Evolutionary conservation across 371 early-diverging fungal genomes (phyloP), one percentile per base, ranked within the genome.

Genomic region (Actinomortierella ambigua): DNA sequence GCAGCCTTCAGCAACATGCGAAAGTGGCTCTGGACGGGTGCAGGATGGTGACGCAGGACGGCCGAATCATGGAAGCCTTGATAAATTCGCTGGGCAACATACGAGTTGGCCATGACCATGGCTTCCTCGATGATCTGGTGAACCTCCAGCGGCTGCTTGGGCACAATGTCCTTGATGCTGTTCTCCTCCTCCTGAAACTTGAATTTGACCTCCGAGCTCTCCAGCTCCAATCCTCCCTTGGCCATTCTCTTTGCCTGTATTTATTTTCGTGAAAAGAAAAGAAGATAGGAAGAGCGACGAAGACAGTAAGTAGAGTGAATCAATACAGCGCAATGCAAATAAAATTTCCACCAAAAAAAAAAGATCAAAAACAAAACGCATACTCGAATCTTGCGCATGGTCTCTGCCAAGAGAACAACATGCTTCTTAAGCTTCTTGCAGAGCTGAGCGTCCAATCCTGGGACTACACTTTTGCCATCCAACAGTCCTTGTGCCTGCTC

Each of bases 111-210:
- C 59, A 99, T 83, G 63, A 99, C 87, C 99, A 99, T 99, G 58
- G 98, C 96, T 79, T 99, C 99, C 65, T 99, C 99, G 24, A 99
- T 95, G 11, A 99, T 81, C 7, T 90, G 90, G 78, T 98, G 96
- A 15, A 97, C 93, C 61, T 95, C 96, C 71, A 92, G 84, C 15
- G 90, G 79, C 55, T 86, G 80, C 64, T 96, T 95, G 1, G 94
- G 88, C 26, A 90, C 79, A 55, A 89, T 83, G 66, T 88, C 90
- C 9, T 86, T 79, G 41, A 91, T 80, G 20, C 81, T 79, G n/a
- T 83, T 78, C 17, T 83, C 81, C 13, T 82, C 81, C 15, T 81
- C 79, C 52, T 84, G 77, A 28, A 90, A 86, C 53, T 84, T 82
- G 66, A 92, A 92, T 63, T 89, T 90, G 59, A 92, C 82, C 68